Evolutionary conservation across 345 rosid genomes (phyloP), one percentile per base, ranked within the genome.

Genomic region (Euphorbia pulcherrima): DNA sequence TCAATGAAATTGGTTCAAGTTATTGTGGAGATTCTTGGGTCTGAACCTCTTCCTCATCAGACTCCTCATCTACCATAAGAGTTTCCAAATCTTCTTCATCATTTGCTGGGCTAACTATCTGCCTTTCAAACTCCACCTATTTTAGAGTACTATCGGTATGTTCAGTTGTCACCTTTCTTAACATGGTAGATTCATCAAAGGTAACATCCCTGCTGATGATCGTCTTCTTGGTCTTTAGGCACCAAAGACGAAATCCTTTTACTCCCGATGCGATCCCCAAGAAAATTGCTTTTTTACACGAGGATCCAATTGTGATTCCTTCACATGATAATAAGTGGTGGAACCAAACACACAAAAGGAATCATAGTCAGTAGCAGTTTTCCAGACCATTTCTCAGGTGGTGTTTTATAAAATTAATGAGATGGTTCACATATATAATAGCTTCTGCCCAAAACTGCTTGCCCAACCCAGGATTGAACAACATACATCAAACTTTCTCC

Each of bases 31-130:
- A n/a, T n/a, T 1, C 2, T 6, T 17, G 47, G 16, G 8, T n/a
- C 9, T n/a, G 23, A 28, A 30, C 57, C 24, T 28, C 68, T n/a
- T 50, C 57, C 29, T 64, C 68, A 64, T 28, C 27, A 17, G 46
- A 16, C 20, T 63, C 67, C 11, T 12, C 65, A 11, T 62, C n/a
- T n/a, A n/a, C n/a, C 40, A 21, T 17, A 44, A 12, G 0, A 35
- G 30, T 44, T 20, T 23, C 30, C 8, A 18, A 20, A 8, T 12
- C 14, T 6, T 40, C 30, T 6, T 44, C 30, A 39, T 24, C 66
- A 62, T 27, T 46, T 62, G 2, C 23, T 62, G 5, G 8, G 51
- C 5, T 40, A n/a, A n/a, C n/a, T n/a, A n/a, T n/a, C n/a, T n/a
- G n/a, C n/a, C n/a, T n/a, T n/a, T n/a, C n/a, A n/a, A n/a, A n/a